Base-by-base conservation (phyloP, 208 protist species). In the Strigomonas culicis region DNA sequence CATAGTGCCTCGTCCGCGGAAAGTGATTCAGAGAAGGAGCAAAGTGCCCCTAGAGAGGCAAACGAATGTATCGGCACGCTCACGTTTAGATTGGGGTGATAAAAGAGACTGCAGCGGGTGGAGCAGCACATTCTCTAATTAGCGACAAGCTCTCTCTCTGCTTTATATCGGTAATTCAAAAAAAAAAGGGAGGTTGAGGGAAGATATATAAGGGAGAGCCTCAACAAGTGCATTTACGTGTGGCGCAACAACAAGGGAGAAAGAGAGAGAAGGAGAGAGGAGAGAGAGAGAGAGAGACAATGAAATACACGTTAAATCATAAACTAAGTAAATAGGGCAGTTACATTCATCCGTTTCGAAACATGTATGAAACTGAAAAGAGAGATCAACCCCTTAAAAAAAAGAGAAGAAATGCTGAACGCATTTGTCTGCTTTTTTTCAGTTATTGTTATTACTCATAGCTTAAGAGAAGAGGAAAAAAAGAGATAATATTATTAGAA, bases 361-460 rank as follows among this genome's bases (percentile, higher is more conserved):
- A 52, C 4, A 52, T 19, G 39, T 17, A 32, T 24, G 46, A 60
- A 36, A 24, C 11, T 15, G 10, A 1, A 13, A 39, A 43, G 39
- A 28, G 24, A 11, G 15, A 59, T 31, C n/a, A 27, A 31, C 31
- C 30, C 1, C 11, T 51, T 63, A 28, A 52, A 27, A 30, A 50
- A 63, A 49, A 31, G 7, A 24, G 4, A 56, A 56, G 13, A 6
- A 17, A 30, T 43, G 8, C 21, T 53, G 58, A 52, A 43, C 28
- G 39, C 53, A 10, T 25, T 50, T 47, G 51, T 50, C n/a, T n/a
- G n/a, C n/a, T 41, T 17, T 41, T 57, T 39, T 57, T 57, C 6
- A 57, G 2, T 57, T 21, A 30, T 57, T 57, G 19, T 31, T 57
- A 36, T 57, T 57, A 57, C 17, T 53, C 15, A 52, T n/a, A 30